Evolutionary conservation across 306 rosid species (phyloP).

Genomic region (Leucaena leucocephala): DNA sequence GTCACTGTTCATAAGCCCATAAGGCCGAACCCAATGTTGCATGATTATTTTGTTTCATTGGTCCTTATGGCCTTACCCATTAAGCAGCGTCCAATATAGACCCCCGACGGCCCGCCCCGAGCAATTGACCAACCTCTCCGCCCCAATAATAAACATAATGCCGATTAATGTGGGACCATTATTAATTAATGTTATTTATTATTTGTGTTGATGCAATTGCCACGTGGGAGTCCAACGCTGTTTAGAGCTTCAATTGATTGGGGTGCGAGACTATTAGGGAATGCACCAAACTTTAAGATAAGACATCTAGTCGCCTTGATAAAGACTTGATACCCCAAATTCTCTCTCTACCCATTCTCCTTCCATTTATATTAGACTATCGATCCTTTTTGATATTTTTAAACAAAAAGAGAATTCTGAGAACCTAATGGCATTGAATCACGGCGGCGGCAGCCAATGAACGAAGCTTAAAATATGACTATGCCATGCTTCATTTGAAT

Average conservation of each 20-base stretch:
- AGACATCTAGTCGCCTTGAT: constrained; percentile 21
- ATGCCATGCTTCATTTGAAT: neutral
- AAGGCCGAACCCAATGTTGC: neutral
- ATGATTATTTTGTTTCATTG: neutral
- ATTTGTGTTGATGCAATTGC: neutral
- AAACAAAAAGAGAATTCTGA: neutral
- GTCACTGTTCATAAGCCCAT: neutral
- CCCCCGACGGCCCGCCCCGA: neutral
- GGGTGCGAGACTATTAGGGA: neutral
- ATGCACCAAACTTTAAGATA: constrained; percentile 37
- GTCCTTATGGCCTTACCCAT: neutral
- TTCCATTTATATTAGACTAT: neutral
- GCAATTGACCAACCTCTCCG: neutral
- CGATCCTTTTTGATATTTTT: neutral
- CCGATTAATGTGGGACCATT: neutral
- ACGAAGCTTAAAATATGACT: neutral
- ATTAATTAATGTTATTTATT: neutral
- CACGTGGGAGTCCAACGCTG: neutral
- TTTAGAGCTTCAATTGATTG: constrained; percentile 18
- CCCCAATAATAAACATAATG: neutral
- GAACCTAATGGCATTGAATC: neutral
- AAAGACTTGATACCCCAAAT: constrained; percentile 37
- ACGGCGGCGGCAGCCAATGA: neutral
- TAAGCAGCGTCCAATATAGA: neutral
- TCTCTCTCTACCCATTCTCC: neutral